phyloP scores from a whole-genome alignment of 2,329 filamentous ascomycete genomes.

The Cercospora sojina region DNA sequence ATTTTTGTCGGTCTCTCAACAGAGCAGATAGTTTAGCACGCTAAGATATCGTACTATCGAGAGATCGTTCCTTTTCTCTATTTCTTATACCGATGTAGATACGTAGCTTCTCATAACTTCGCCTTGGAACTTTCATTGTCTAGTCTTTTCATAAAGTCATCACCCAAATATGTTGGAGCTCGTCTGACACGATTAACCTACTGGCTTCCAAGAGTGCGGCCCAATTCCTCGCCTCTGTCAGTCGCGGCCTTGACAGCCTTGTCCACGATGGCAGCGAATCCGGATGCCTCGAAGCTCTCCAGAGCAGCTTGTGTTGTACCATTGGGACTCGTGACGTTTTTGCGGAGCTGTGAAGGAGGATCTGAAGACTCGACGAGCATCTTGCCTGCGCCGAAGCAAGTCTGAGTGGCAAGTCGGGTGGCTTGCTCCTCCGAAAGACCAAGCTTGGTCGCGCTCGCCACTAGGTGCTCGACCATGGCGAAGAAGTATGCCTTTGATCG shows the following conservation, averaged over 20 bases:
- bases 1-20: too few relatives aligned
- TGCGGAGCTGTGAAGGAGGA: slow-evolving; percentile 29
- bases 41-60: too few relatives aligned
- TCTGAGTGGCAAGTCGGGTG: slow-evolving; percentile 31
- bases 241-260: slow-evolving; percentile 33
- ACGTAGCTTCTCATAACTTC: not conserved
- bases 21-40: too few relatives aligned
- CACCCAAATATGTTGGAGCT: not conserved
- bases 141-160: not conserved
- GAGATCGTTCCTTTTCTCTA: too few relatives aligned
- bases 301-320: slow-evolving; percentile 33
- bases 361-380: slow-evolving; percentile 32
- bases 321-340: slow-evolving; percentile 35
- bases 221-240: slow-evolving; percentile 30
- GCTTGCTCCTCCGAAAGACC: slow-evolving; percentile 31
- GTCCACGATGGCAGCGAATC: slow-evolving; percentile 29
- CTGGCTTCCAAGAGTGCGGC: slow-evolving; percentile 30
- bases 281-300: slow-evolving; percentile 32
- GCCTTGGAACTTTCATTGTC: not conserved
- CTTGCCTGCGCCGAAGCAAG: slow-evolving; percentile 33
- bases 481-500: slow-evolving; percentile 16
- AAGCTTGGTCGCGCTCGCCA: slow-evolving; percentile 29
- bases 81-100: too few relatives aligned
- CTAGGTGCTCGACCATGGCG: slow-evolving; percentile 33
- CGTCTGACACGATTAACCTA: not conserved